Evolutionary conservation across 345 rosid species (phyloP).

Genomic region (Bruguiera parviflora): DNA sequence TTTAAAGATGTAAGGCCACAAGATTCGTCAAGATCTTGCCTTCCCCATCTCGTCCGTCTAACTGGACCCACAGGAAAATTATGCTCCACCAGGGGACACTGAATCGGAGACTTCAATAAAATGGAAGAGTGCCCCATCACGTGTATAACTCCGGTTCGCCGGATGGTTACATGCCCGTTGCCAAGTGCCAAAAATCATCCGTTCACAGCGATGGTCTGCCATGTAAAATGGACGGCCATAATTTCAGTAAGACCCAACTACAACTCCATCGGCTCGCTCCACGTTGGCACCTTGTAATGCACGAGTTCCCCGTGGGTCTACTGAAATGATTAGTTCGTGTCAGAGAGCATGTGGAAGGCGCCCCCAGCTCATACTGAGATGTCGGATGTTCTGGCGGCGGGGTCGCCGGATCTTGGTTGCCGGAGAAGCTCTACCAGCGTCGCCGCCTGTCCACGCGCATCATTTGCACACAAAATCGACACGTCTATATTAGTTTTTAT

Average conservation of each 20-base stretch:
- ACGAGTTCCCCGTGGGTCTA: slow-evolving; percentile 20
- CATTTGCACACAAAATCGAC: slow-evolving; percentile 27
- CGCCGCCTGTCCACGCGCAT: slow-evolving; percentile 69
- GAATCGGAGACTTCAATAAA: no score
- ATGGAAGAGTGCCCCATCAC: no score
- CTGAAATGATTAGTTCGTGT: background rate
- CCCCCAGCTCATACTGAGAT: slow-evolving; percentile 27
- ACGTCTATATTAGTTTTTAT: background rate
- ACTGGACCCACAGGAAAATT: no score
- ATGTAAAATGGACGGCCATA: background rate
- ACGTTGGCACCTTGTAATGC: background rate
- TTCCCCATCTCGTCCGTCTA: no score
- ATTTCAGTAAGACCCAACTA: background rate
- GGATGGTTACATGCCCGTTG: no score
- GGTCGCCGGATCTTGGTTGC: slow-evolving; percentile 78
- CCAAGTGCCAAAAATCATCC: no score
- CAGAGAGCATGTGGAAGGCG: slow-evolving; percentile 9
- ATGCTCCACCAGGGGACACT: no score
- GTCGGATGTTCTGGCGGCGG: slow-evolving; percentile 44
- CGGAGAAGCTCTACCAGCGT: slow-evolving; percentile 69
- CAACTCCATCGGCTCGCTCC: no score
- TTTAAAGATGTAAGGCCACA: no score
- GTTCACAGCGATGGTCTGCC: background rate
- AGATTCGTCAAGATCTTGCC: no score
- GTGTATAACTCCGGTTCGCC: no score